Conservation (phyloP, 164 flowering plant genomes). For the grape (Vitis vinifera) region ASM3070453v1 NC_081808.1:21254001-21254500, state of each 20-base stretch:
- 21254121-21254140: constrained; percentile 25
- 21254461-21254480: constrained; percentile 38
- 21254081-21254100: constrained; percentile 25
- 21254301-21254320: constrained; percentile 21
- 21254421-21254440: constrained; percentile 58
- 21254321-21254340: constrained; percentile 48
- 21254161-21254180: constrained; percentile 42
- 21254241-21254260: constrained; percentile 33
- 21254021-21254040: constrained; percentile 27
- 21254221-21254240: constrained; percentile 33
- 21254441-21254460: constrained; percentile 38
- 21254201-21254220: constrained; percentile 26
- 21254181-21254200: constrained; percentile 31
- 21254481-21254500: background rate
- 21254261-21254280: constrained; percentile 35
- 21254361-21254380: constrained; percentile 43
- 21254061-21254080: constrained; percentile 35
- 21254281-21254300: constrained; percentile 37
- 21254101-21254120: constrained; percentile 21
- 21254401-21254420: constrained; percentile 35
- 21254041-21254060: constrained; percentile 45
- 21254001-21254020: background rate
- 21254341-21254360: constrained; percentile 57
- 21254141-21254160: constrained; percentile 37
- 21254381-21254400: constrained; percentile 28